phyloP scores from a whole-genome alignment of 805 yeast genomes.

The Saturnispora saitoi region DNA sequence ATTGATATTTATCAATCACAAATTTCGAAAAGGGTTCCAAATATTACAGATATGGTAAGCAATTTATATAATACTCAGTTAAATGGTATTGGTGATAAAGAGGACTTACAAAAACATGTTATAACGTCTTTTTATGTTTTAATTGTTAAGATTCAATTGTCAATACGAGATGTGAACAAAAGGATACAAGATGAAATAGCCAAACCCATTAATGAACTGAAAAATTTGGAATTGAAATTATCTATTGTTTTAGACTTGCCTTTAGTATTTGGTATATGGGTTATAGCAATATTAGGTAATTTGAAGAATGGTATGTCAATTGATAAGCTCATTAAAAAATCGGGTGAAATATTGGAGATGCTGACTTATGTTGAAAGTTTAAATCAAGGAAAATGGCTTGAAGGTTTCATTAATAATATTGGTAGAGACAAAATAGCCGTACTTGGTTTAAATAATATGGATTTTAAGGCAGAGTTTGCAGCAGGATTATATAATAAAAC shows the following conservation, averaged over 20 bases:
- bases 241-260: constrained; percentile 56
- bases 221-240: constrained; percentile 25
- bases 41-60: constrained; percentile 28
- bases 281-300: constrained; percentile 54
- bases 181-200: constrained; percentile 26
- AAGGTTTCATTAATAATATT: constrained; percentile 41
- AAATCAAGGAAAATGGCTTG: constrained; percentile 53
- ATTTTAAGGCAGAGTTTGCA: constrained; percentile 11
- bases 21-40: constrained; percentile 20
- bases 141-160: constrained; percentile 32
- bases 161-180: constrained; percentile 28
- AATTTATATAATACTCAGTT: constrained; percentile 31
- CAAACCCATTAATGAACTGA: constrained; percentile 25
- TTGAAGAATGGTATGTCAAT: constrained; percentile 41
- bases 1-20: constrained; percentile 19
- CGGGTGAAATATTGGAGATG: constrained; percentile 50
- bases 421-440: constrained; percentile 25
- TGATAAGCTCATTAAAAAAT: constrained; percentile 31
- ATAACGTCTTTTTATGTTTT: constrained; percentile 28
- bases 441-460: constrained; percentile 19
- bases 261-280: constrained; percentile 56
- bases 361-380: constrained; percentile 48
- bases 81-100: constrained; percentile 28
- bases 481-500: constrained; percentile 2
- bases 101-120: constrained; percentile 27